Evolutionary conservation across 768 basidiomycete genomes (phyloP).

Genomic region (Asterophora lycoperdoides): DNA sequence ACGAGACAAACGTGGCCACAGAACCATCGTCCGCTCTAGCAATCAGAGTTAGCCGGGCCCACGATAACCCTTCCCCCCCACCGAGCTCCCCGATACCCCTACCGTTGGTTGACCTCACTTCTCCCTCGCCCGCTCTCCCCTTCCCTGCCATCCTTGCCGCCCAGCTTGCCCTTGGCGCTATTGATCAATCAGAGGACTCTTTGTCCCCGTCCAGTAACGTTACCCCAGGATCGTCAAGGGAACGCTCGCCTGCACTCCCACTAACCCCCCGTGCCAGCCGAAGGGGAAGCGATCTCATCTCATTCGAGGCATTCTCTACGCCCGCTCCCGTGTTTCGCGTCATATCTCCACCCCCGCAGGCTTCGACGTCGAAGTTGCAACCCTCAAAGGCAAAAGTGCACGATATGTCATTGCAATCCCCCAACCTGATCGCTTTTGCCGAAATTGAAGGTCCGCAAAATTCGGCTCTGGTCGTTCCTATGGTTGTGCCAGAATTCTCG

Average conservation of each 20-base stretch:
- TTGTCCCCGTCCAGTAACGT: neutral
- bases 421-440: slow-evolving; percentile 2
- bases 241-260: neutral
- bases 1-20: slow-evolving; percentile 17
- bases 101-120: neutral
- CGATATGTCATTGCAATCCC: slow-evolving; percentile 22
- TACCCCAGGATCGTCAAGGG: slow-evolving; percentile 2
- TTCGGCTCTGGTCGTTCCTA: neutral
- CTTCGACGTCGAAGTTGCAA: slow-evolving; percentile 9
- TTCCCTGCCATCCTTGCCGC: neutral
- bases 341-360: slow-evolving; percentile 11
- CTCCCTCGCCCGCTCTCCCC: slow-evolving; percentile 4
- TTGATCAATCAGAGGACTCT: neutral
- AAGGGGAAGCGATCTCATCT: slow-evolving; percentile 27
- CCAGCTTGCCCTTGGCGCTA: neutral
- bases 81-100: slow-evolving; percentile 18
- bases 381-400: slow-evolving; percentile 16
- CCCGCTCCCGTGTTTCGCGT: slow-evolving; percentile 17
- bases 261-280: neutral
- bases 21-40: slow-evolving; percentile 71
- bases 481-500: neutral
- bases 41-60: slow-evolving; percentile 60
- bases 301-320: slow-evolving; percentile 39
- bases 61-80: slow-evolving; percentile 71
- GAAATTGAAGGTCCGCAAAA: neutral